A percentile compares a stretch with the other conserved stretches of the same genome.
phyloP scores from a whole-genome alignment of 2,329 filamentous ascomycete genomes.

The Alternaria sp. region DNA sequence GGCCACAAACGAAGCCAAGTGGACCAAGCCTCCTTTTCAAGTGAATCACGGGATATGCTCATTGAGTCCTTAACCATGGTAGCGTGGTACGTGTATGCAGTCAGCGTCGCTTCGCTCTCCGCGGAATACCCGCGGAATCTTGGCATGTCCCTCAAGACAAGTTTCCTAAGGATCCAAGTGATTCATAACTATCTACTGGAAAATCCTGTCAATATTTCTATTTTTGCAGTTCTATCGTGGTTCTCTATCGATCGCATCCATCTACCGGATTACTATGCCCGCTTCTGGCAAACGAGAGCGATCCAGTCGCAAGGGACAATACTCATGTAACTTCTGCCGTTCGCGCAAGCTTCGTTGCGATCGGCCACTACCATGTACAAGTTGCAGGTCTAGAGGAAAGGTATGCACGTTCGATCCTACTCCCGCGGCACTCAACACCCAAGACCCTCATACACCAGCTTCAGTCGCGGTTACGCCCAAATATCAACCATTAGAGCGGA shows the following conservation, averaged over 20 bases:
- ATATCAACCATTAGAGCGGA: not conserved
- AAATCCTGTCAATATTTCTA: not conserved
- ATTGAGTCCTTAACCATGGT: not conserved
- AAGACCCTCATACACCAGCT: not conserved
- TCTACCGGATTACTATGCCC: not conserved
- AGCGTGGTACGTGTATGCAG: not conserved
- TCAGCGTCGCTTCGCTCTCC: not conserved
- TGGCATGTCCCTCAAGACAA: not conserved
- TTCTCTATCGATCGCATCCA: not conserved
- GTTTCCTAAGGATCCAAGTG: not conserved
- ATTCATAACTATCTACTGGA: not conserved
- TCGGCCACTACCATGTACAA: slow-evolving; percentile 38
- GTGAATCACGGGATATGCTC: not conserved
- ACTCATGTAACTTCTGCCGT: slow-evolving; percentile 39
- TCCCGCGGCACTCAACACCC: not conserved
- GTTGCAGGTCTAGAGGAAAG: slow-evolving; percentile 33
- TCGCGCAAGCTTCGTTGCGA: slow-evolving; percentile 40
- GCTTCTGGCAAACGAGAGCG: not conserved
- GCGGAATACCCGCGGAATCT: not conserved
- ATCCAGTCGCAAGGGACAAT: slow-evolving; percentile 22
- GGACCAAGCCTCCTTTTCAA: no score
- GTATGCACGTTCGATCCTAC: slow-evolving; percentile 22
- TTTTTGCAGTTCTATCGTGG: not conserved
- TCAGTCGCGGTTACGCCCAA: not conserved
- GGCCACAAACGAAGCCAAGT: not conserved